A percentile compares a stretch with the other conserved stretches of the same genome.
These are phyloP conservation scores for Eucalyptus marginata DNA, from an alignment of 345 rosid species.

Conservation along the genomic window DNA sequence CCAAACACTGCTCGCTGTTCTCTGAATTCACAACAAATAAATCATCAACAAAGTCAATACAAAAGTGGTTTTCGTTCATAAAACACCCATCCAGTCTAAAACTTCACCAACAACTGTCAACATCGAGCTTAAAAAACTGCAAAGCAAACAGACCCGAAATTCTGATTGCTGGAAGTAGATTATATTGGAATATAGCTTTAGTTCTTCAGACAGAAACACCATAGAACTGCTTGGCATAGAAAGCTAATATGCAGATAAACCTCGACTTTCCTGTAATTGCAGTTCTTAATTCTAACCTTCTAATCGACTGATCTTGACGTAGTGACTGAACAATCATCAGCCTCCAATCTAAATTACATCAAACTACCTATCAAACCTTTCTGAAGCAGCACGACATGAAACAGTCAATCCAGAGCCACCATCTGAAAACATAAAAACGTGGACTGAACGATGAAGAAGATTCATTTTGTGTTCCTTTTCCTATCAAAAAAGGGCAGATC, in stretches of 20 bases:
- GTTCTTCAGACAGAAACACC: background rate
- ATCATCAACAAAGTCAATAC: background rate
- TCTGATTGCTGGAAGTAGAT: background rate
- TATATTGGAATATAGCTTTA: background rate
- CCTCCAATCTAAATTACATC: background rate
- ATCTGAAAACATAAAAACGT: background rate
- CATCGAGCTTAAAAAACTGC: background rate
- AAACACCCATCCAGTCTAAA: background rate
- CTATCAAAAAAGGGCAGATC: background rate
- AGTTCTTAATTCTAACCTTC: background rate
- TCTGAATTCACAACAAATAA: background rate
- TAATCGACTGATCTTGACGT: background rate
- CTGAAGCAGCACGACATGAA: background rate
- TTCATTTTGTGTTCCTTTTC: background rate
- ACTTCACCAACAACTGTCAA: background rate
- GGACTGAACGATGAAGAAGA: background rate
- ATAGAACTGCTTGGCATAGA: rapidly evolving
- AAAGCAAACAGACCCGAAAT: background rate
- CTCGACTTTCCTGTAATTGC: background rate
- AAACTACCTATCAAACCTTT: background rate
- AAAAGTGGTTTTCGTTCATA: background rate
- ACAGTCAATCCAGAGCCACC: background rate
- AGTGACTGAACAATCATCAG: background rate
- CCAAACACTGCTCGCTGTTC: background rate
- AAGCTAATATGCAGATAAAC: background rate